Evolutionary conservation across 345 rosid genomes (phyloP).

Genomic region (Leavenworthia alabamica): DNA sequence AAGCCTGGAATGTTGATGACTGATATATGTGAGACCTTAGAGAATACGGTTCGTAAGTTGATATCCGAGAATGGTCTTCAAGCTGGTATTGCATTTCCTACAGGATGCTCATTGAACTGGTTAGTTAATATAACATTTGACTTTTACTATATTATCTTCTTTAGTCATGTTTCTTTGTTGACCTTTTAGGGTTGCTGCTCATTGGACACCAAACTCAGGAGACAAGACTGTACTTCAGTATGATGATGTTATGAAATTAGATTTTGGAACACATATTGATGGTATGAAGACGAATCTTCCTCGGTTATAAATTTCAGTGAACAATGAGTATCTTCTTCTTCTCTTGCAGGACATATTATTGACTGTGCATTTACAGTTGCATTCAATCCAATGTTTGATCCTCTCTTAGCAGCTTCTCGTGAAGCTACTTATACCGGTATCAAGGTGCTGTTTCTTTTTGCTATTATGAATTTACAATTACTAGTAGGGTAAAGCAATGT

Average conservation of each 20-base stretch:
- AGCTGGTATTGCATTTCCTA: conserved; percentile 98
- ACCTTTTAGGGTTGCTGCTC: conserved; percentile 83
- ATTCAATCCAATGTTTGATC: conserved; percentile 90
- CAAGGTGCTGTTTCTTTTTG: conserved; percentile 44
- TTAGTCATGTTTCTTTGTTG: conserved; percentile 14
- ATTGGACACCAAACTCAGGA: conserved; percentile 97
- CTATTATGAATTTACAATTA: neutral
- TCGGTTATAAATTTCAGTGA: neutral
- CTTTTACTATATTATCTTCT: too few relatives aligned
- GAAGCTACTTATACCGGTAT: conserved; percentile 97
- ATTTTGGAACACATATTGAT: conserved; percentile 95
- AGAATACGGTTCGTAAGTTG: conserved; percentile 79
- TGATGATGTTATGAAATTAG: conserved; percentile 95
- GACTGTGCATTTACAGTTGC: conserved; percentile 98
- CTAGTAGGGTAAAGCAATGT: too few relatives aligned
- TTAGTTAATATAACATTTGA: too few relatives aligned
- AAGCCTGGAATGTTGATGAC: conserved; percentile 95
- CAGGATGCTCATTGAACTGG: conserved; percentile 97
- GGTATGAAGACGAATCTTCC: conserved; percentile 36
- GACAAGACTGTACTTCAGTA: conserved; percentile 95
- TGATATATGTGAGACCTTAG: conserved; percentile 86
- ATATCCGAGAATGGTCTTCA: conserved; percentile 87
- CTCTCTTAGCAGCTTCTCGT: conserved; percentile 86
- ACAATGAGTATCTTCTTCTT: conserved; percentile 16
- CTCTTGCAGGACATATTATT: conserved; percentile 65